Conservation (phyloP, 768 basidiomycete genomes). For the Russula ochroleuca region DNA sequence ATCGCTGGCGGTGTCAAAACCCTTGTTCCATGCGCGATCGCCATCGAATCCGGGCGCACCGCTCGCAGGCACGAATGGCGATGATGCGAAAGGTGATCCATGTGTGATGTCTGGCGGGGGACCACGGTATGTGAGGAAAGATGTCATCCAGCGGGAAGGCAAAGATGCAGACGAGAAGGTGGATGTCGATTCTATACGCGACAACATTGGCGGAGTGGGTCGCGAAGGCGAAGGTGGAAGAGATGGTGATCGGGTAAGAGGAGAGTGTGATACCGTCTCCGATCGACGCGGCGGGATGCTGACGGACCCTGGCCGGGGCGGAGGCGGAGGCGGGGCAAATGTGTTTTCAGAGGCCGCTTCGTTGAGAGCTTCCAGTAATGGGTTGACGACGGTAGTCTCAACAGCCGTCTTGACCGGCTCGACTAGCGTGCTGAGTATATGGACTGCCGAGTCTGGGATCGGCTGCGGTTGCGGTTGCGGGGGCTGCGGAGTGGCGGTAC, state of each 20-base stretch:
- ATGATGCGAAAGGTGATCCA: constrained; percentile 49
- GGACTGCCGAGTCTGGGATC: neutral
- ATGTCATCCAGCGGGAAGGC: constrained; percentile 50
- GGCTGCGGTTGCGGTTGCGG: constrained; percentile 4
- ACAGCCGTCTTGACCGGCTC: neutral
- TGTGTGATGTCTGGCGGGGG: constrained; percentile 35
- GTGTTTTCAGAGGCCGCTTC: constrained; percentile 18
- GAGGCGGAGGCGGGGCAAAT: constrained; percentile 9
- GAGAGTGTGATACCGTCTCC: constrained; percentile 15
- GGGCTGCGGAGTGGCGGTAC: constrained; percentile 24
- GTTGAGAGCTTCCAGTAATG: constrained; percentile 21
- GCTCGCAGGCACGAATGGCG: constrained; percentile 45
- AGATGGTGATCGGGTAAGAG: constrained; percentile 31
- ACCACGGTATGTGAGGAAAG: constrained; percentile 38
- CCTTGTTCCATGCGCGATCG: constrained; percentile 64
- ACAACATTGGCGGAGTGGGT: constrained; percentile 36
- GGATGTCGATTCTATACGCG: constrained; percentile 33
- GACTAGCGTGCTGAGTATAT: neutral
- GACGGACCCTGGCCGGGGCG: constrained; percentile 1
- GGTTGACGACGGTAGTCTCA: neutral
- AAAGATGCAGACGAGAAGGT: constrained; percentile 44
- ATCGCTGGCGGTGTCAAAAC: constrained; percentile 44
- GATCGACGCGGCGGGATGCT: constrained; percentile 9
- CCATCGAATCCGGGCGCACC: constrained; percentile 78
- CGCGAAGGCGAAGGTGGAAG: constrained; percentile 35